Evolutionary conservation across 768 basidiomycete species (phyloP).

Genomic region (Piloderma croceum): DNA sequence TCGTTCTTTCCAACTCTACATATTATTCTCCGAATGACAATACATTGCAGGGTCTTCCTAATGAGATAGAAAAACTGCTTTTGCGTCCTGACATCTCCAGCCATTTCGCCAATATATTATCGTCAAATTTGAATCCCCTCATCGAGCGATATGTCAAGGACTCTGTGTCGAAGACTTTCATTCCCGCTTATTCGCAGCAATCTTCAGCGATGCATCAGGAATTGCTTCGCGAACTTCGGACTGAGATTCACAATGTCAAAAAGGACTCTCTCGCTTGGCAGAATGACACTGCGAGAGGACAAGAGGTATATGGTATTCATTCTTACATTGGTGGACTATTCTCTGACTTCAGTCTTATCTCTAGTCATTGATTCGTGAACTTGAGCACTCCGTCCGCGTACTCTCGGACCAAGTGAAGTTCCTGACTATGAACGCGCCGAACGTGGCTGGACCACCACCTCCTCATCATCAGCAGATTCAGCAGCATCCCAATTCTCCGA

Average conservation of each 20-base stretch:
- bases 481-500: conserved; percentile 21
- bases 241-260: conserved; percentile 72
- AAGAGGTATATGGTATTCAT: conserved; percentile 53
- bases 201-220: conserved; percentile 77
- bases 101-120: conserved; percentile 72
- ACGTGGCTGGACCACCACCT: conserved; percentile 11
- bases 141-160: conserved; percentile 83
- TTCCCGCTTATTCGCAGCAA: conserved; percentile 73
- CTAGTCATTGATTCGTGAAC: conserved; percentile 70
- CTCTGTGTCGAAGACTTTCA: conserved; percentile 61
- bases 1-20: no score
- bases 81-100: conserved; percentile 69
- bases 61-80: conserved; percentile 75
- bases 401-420: conserved; percentile 82
- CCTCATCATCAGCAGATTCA: conserved; percentile 40
- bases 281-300: conserved; percentile 65
- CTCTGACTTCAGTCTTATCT: conserved; percentile 10
- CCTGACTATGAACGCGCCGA: conserved; percentile 51
- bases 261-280: conserved; percentile 80
- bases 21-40: no score
- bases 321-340: background rate
- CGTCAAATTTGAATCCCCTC: conserved; percentile 64
- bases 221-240: conserved; percentile 65
- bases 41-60: conserved; percentile 59
- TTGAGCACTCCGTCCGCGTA: conserved; percentile 70